Evolutionary conservation across 257 asterid genomes (phyloP), one percentile per base, ranked within the genome.

Genomic region (Striga asiatica): DNA sequence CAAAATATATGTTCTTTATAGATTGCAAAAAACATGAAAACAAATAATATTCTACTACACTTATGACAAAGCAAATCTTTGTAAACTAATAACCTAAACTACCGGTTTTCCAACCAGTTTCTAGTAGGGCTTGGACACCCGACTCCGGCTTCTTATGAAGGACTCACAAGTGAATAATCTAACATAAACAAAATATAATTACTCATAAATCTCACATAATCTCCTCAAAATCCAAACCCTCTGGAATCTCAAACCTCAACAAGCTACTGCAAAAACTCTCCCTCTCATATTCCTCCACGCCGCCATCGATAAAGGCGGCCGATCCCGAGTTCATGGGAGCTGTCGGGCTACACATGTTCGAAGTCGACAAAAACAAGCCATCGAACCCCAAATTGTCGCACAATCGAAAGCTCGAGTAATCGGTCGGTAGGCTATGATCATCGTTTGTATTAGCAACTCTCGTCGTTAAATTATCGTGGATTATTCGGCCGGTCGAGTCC

Each of bases 161-260:
- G n/a, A n/a, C n/a, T n/a, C n/a, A n/a, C n/a, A n/a, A n/a, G n/a
- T n/a, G n/a, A n/a, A n/a, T n/a, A n/a, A n/a, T n/a, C n/a, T n/a
- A n/a, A n/a, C n/a, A n/a, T n/a, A n/a, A n/a, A n/a, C n/a, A n/a
- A n/a, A n/a, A n/a, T n/a, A n/a, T n/a, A 41, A 41, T 41, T n/a
- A 11, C 19, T 1, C 3, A 41, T 8, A 46, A 6, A 18, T 18
- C 12, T 69, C 37, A 75, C 78, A 75, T 61, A 60, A 71, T 71
- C 54, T 65, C 69, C 52, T 57, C 75, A 3, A 71, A 71, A 19
- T 71, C 63, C 37, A 71, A 56, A 61, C 73, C 59, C 70, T 65
- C 76, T 8, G 79, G 79, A 28, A 74, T 74, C 49, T 71, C 81
- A 61, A 75, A 75, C 71, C 62, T 68, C 6, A 71, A 65, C 6